Evolutionary conservation across 2,329 filamentous ascomycete species (phyloP), one percentile per base, ranked within the genome.

Genomic region (Alternaria consortialis): DNA sequence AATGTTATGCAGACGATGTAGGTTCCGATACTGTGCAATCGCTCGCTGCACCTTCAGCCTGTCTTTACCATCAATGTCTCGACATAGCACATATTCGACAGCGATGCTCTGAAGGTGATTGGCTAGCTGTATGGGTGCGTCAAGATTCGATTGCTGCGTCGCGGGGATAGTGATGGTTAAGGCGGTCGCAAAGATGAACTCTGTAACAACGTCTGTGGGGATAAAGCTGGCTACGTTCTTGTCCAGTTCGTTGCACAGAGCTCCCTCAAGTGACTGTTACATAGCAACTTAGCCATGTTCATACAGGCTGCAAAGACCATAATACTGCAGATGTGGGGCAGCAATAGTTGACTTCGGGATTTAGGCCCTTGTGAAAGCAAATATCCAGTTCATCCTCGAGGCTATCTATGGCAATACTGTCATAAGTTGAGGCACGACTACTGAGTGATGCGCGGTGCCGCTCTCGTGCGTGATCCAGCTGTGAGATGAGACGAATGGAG

Each of bases 331-430:
- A 64, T 3, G 67, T 70, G 12, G 72, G 74, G 36, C 69, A 74
- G 11, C 72, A 68, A 44, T 76, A 77, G 61, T 77, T 77, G 20
- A 75, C 74, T 31, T 77, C 72, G 7, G 74, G 68, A 36, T 73
- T 60, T 13, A 74, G 58, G 15, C 65, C 67, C 11, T 66, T 70
- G 59, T 76, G 74, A 51, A 67, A 71, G 25, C 70, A 70, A 42
- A 77, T 66, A 66, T 74, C 73, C 31, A 76, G 60, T 31, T 77
- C 70, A 51, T 76, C 74, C 34, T 76, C 72, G 37, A 76, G 69
- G 25, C 71, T 64, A 25, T 75, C 67, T 74, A 77, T 77, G 42
- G 51, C 48, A 47, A 40, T 42, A 44, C 56, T 27, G 32, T 31
- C 23, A 39, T 17, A 25, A 13, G 20, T 44, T 47, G 50, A 39